These are phyloP conservation scores for Setomelanomma holmii DNA, from an alignment of 2,329 filamentous ascomycete species.

Conservation along the genomic window DNA sequence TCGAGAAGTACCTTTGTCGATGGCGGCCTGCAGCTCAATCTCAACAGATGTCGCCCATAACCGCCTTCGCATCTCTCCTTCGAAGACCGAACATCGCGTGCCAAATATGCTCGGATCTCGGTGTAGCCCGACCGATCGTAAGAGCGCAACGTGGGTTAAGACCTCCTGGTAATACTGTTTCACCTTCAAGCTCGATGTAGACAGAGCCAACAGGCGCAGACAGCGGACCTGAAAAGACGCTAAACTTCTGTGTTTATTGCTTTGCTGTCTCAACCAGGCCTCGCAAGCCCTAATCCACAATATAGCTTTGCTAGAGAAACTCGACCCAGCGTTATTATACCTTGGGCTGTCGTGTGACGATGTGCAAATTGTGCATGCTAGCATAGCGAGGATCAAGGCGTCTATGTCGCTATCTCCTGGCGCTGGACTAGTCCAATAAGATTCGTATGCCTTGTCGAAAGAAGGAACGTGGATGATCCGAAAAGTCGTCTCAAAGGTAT, in stretches of 20 bases:
- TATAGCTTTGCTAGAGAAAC: slow-evolving; percentile 46
- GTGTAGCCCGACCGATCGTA: slow-evolving; percentile 59
- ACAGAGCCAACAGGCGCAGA: slow-evolving; percentile 57
- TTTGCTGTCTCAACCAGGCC: slow-evolving; percentile 52
- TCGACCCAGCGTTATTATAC: slow-evolving; percentile 49
- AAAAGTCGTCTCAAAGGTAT: slow-evolving; percentile 57
- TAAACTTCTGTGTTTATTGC: slow-evolving; percentile 59
- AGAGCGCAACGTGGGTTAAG: slow-evolving; percentile 52
- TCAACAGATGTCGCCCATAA: slow-evolving; percentile 64
- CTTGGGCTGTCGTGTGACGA: slow-evolving; percentile 31
- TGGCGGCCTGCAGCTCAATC: slow-evolving; percentile 60
- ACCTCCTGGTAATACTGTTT: slow-evolving; percentile 30
- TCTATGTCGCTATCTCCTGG: slow-evolving; percentile 37
- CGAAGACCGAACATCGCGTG: slow-evolving; percentile 38
- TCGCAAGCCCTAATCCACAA: slow-evolving; percentile 49
- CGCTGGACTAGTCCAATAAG: slow-evolving; percentile 52
- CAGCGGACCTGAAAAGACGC: slow-evolving; percentile 57
- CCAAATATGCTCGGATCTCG: slow-evolving; percentile 51
- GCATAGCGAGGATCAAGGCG: slow-evolving; percentile 48
- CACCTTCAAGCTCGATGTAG: slow-evolving; percentile 55
- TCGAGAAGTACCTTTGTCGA: slow-evolving; percentile 53
- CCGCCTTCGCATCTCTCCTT: slow-evolving; percentile 60
- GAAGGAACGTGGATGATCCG: slow-evolving; percentile 60
- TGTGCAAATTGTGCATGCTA: slow-evolving; percentile 46
- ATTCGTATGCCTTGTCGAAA: slow-evolving; percentile 57